These are phyloP conservation scores for Dendrocalamus sinicus DNA, from an alignment of 176 grass and related monocot species.

Conservation along the genomic window DNA sequence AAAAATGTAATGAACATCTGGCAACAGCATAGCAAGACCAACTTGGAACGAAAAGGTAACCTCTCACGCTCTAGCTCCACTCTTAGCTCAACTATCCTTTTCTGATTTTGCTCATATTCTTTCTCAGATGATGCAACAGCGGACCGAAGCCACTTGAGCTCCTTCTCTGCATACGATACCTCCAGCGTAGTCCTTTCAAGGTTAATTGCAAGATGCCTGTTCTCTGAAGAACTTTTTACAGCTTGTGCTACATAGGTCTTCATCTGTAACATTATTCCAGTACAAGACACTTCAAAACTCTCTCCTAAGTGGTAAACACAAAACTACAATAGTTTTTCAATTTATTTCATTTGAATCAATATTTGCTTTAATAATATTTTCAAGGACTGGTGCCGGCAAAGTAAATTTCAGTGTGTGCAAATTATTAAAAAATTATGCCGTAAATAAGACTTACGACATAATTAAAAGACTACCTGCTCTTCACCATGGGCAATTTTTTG, in stretches of 20 bases:
- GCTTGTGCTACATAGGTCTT: conserved; percentile 74
- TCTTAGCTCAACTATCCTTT: conserved; percentile 79
- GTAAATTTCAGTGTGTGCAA: conserved; percentile 9
- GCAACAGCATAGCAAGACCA: conserved; percentile 12
- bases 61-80: conserved; percentile 80
- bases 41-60: conserved; percentile 48
- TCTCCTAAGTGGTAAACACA: conserved; percentile 2
- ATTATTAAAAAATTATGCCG: conserved; percentile 35
- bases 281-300: conserved; percentile 27
- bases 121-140: conserved; percentile 71
- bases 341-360: background rate
- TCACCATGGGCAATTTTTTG: conserved; percentile 70
- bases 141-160: conserved; percentile 81
- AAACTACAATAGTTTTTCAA: background rate
- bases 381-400: background rate
- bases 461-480: conserved; percentile 73
- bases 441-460: conserved; percentile 28
- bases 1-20: conserved; percentile 31
- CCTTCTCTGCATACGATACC: conserved; percentile 78
- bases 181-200: conserved; percentile 70
- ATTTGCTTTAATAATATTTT: conserved; percentile 17
- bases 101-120: conserved; percentile 82
- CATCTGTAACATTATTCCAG: conserved; percentile 57
- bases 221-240: conserved; percentile 78
- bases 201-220: conserved; percentile 67